Conservation (phyloP, 805 yeast genomes). For the Ogataea dorogensis region DNA sequence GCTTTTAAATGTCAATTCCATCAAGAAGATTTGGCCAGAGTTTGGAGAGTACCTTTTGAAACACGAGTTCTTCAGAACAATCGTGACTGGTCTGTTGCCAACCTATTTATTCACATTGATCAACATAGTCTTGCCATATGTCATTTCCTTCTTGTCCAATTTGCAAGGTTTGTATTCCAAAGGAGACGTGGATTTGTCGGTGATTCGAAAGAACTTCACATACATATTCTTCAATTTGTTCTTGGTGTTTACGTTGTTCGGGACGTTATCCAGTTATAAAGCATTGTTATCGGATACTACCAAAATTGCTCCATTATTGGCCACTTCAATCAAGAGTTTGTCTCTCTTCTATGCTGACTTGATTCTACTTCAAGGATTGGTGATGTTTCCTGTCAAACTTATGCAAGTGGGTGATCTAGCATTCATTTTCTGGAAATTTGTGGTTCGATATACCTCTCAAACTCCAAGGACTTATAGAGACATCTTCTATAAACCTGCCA, state of each 20-base stretch:
- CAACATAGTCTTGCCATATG: slow-evolving; percentile 53
- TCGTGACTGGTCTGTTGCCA: slow-evolving; percentile 62
- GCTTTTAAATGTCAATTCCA: slow-evolving; percentile 53
- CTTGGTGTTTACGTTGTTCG: slow-evolving; percentile 59
- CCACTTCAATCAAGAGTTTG: slow-evolving; percentile 49
- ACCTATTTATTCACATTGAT: slow-evolving; percentile 57
- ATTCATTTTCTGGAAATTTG: slow-evolving; percentile 42
- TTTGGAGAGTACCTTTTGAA: slow-evolving; percentile 51
- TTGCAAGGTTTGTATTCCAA: slow-evolving; percentile 54
- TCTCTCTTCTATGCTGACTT: slow-evolving; percentile 57
- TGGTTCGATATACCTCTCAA: slow-evolving; percentile 35
- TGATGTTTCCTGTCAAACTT: slow-evolving; percentile 58
- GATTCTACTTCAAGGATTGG: slow-evolving; percentile 68
- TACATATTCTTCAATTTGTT: slow-evolving; percentile 61
- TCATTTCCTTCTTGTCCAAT: slow-evolving; percentile 48
- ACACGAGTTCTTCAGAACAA: slow-evolving; percentile 50
- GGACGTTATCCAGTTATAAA: slow-evolving; percentile 59
- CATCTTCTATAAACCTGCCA: slow-evolving; percentile 54
- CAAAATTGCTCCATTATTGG: slow-evolving; percentile 54
- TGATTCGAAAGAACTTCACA: slow-evolving; percentile 57
- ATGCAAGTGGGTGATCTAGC: slow-evolving; percentile 56
- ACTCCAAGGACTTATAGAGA: slow-evolving; percentile 54
- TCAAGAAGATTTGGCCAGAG: slow-evolving; percentile 57
- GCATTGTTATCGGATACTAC: slow-evolving; percentile 58
- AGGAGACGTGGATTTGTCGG: slow-evolving; percentile 57